Conservation (phyloP, 805 yeast species). For the Saturnispora silvae region DNA sequence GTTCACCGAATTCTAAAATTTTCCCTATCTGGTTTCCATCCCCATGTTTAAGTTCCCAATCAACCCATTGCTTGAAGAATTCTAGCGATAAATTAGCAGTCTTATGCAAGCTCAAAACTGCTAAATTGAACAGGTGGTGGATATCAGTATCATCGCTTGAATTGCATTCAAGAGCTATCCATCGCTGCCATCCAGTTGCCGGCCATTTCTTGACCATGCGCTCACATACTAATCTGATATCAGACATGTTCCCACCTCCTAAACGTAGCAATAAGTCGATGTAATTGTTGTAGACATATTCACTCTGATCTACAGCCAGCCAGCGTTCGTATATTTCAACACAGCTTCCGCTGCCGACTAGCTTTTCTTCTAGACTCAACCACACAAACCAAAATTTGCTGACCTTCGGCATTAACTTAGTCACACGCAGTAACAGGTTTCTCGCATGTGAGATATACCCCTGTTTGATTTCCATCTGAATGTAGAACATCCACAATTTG, state of each 20-base stretch:
- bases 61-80: constrained; percentile 4
- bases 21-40: not conserved
- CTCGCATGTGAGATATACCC: constrained; percentile 81
- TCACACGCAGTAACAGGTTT: constrained; percentile 71
- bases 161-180: constrained; percentile 63
- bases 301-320: constrained; percentile 65
- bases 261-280: constrained; percentile 64
- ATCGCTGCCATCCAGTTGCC: constrained; percentile 59
- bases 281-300: constrained; percentile 63
- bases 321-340: constrained; percentile 65
- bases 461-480: constrained; percentile 63
- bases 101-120: constrained; percentile 42
- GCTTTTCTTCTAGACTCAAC: constrained; percentile 70
- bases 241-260: constrained; percentile 32
- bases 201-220: constrained; percentile 40
- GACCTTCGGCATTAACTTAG: constrained; percentile 60
- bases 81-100: constrained; percentile 15
- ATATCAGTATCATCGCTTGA: constrained; percentile 36
- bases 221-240: constrained; percentile 48
- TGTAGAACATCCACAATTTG: constrained; percentile 79
- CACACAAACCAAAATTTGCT: constrained; percentile 84
- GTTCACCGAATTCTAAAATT: constrained; percentile 4
- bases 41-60: constrained; percentile 3
- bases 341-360: constrained; percentile 52
- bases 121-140: constrained; percentile 56